Percentiles rank a stretch among this genome's conserved stretches.
These are phyloP conservation scores for Mortierella alpina DNA, from an alignment of 192 early-diverging fungal genomes.

Conservation along the genomic window DNA sequence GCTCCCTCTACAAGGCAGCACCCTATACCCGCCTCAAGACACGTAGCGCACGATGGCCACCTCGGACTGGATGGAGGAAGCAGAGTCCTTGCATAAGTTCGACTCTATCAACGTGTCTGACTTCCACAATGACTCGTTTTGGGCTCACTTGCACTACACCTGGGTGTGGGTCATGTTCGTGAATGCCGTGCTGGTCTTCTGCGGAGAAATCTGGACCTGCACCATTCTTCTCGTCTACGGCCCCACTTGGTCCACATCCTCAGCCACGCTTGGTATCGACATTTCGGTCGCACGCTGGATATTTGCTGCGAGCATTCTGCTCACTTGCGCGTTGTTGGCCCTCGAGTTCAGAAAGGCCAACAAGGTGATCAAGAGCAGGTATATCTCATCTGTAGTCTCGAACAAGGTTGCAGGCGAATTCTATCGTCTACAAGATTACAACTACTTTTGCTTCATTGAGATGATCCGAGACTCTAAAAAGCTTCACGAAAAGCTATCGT, in stretches of 20 bases:
- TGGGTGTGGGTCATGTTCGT: slow-evolving; percentile 69
- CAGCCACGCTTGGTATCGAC: slow-evolving; percentile 52
- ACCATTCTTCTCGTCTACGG: slow-evolving; percentile 65
- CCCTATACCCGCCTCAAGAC: background rate
- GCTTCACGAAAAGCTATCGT: slow-evolving; percentile 73
- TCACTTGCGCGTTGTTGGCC: slow-evolving; percentile 75
- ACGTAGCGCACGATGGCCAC: background rate
- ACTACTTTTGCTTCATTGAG: slow-evolving; percentile 83
- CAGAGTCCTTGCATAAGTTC: slow-evolving; percentile 23
- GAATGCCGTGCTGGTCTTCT: slow-evolving; percentile 76
- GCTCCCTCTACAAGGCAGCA: background rate
- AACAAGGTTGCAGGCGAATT: slow-evolving; percentile 74
- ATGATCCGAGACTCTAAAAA: slow-evolving; percentile 72
- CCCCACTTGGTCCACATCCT: slow-evolving; percentile 41
- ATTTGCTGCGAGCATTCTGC: slow-evolving; percentile 68
- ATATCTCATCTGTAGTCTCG: slow-evolving; percentile 82
- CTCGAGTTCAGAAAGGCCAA: slow-evolving; percentile 76
- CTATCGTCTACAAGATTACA: slow-evolving; percentile 75
- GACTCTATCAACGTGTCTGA: slow-evolving; percentile 27
- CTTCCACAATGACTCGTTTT: slow-evolving; percentile 18
- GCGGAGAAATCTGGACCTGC: slow-evolving; percentile 81
- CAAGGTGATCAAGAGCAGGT: slow-evolving; percentile 68
- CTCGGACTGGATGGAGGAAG: slow-evolving; percentile 23
- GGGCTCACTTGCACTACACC: slow-evolving; percentile 52
- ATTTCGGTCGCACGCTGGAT: slow-evolving; percentile 62